Evolutionary conservation across 345 rosid species (phyloP).

Genomic region (Fremontodendron californicum): DNA sequence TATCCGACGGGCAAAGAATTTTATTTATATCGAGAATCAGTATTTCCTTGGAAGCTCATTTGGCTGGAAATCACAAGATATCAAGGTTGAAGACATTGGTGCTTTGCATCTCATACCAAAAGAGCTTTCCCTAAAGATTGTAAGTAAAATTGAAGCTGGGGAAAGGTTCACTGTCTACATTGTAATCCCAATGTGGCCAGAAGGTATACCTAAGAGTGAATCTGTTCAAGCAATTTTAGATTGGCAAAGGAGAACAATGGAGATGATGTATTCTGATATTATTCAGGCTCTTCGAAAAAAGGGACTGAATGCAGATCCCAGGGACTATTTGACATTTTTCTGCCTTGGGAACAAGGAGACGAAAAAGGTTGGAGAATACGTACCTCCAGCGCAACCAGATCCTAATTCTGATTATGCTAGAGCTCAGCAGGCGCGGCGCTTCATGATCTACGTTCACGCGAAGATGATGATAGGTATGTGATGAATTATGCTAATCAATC

Average conservation of each 20-base stretch:
- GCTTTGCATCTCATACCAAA: constrained; percentile 16
- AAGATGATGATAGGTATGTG: constrained; percentile 19
- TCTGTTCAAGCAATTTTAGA: constrained; percentile 16
- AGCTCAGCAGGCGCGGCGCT: constrained; percentile 18
- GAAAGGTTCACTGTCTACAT: constrained; percentile 15
- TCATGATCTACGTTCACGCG: constrained; percentile 22
- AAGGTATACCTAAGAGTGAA: constrained; percentile 14
- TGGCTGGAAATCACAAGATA: constrained; percentile 7
- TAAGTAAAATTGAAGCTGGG: constrained; percentile 15
- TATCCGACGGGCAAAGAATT: constrained; percentile 10
- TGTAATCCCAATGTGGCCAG: constrained; percentile 23
- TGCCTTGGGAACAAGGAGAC: constrained; percentile 18
- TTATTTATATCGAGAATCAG: constrained; percentile 16
- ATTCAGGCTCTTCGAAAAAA: neutral
- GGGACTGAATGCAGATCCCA: neutral
- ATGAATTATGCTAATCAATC: neutral
- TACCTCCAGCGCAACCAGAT: neutral
- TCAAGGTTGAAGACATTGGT: constrained; percentile 6
- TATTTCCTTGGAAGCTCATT: constrained; percentile 21
- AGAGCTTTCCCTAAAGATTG: constrained; percentile 17
- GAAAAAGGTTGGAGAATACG: neutral
- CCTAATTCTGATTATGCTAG: constrained; percentile 11
- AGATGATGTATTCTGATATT: constrained; percentile 15
- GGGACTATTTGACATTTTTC: constrained; percentile 19
- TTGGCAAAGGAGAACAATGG: constrained; percentile 19